These are phyloP conservation scores for Cyberlindnera euphorbiae DNA, from an alignment of 805 yeast species.

Conservation along the genomic window DNA sequence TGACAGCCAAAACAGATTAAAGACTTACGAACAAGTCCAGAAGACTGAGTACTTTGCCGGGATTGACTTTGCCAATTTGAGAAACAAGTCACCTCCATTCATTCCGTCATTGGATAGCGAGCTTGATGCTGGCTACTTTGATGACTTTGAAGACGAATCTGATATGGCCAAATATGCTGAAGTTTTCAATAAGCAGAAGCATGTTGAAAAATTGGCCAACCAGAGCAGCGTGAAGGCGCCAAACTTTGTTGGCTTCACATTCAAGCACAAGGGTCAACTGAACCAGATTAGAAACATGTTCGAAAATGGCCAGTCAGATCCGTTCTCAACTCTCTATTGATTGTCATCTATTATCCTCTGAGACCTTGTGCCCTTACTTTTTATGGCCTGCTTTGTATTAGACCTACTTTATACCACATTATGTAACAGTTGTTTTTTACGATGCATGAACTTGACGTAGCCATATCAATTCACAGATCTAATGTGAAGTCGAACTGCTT, in stretches of 20 bases:
- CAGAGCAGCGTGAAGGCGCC: slow-evolving; percentile 53
- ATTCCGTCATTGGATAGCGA: slow-evolving; percentile 96
- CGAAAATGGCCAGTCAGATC: slow-evolving; percentile 21
- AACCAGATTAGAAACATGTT: slow-evolving; percentile 24
- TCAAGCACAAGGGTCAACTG: slow-evolving; percentile 61
- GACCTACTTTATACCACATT: too few species aligned
- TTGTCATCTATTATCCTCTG: too few species aligned
- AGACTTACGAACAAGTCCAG: slow-evolving; percentile 77
- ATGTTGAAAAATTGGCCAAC: slow-evolving; percentile 76
- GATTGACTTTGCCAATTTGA: slow-evolving; percentile 68
- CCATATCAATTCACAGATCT: slow-evolving; percentile 9
- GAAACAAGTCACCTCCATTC: slow-evolving; percentile 83
- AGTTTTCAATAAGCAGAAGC: slow-evolving; percentile 87
- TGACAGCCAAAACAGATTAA: slow-evolving; percentile 67
- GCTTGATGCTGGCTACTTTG: slow-evolving; percentile 98
- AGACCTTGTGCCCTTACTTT: too few species aligned
- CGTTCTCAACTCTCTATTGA: slow-evolving; percentile 27
- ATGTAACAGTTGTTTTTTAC: too few species aligned
- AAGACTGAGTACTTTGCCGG: slow-evolving; percentile 79
- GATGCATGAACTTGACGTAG: too few species aligned
- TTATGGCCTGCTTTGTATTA: too few species aligned
- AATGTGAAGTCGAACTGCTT: slow-evolving; percentile 49
- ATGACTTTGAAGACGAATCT: slow-evolving; percentile 92
- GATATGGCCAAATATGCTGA: slow-evolving; percentile 98
- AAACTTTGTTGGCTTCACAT: slow-evolving; percentile 92